Evolutionary conservation across 116 monocot species (phyloP).

Genomic region (Iris pallida): DNA sequence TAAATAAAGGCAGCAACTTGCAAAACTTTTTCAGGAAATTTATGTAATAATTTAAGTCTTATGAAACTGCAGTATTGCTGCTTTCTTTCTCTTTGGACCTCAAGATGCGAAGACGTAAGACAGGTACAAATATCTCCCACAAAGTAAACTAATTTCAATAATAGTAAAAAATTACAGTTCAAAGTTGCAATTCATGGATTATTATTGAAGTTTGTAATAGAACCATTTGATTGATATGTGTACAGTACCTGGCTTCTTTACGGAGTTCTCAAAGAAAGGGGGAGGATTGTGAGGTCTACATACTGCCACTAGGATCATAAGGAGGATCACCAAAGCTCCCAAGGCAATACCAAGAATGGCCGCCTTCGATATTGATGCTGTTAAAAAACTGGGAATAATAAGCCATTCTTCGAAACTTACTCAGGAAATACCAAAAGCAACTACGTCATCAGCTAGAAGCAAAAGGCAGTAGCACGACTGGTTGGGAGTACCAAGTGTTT

Average conservation of each 20-base stretch:
- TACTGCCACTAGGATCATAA: conserved; percentile 67
- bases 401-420: background rate
- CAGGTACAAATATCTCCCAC: too few species aligned
- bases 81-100: too few species aligned
- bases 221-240: background rate
- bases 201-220: background rate
- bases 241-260: conserved; percentile 52
- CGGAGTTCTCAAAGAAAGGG: conserved; percentile 35
- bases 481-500: background rate
- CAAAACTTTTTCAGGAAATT: too few species aligned
- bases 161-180: too few species aligned
- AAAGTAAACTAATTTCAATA: too few species aligned
- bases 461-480: too few species aligned
- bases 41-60: too few species aligned
- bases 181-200: background rate
- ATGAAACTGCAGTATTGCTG: too few species aligned
- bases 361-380: conserved; percentile 74
- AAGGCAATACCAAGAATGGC: conserved; percentile 77
- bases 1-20: background rate
- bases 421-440: too few species aligned
- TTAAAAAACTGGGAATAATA: background rate
- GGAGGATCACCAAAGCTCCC: conserved; percentile 65
- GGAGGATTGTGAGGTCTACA: conserved; percentile 64
- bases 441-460: too few species aligned
- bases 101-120: too few species aligned